Evolutionary conservation across 202 grass and related monocot species (phyloP).

Genomic region (Zoysia matrella): DNA sequence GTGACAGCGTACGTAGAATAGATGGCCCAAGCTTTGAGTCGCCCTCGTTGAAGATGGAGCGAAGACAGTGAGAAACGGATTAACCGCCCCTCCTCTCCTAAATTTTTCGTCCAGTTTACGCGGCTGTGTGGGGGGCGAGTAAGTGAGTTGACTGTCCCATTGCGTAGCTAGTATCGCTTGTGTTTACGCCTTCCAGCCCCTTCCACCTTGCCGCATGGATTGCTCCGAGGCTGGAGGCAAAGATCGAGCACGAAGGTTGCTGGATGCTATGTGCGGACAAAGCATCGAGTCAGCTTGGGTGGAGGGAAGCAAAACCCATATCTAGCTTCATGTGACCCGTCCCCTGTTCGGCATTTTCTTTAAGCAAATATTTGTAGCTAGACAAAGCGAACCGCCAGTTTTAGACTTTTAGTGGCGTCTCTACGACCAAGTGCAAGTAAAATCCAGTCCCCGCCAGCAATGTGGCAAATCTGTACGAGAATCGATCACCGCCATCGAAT

Average conservation of each 20-base stretch:
- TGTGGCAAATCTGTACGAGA: constrained; percentile 1
- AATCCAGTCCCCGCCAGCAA: not conserved
- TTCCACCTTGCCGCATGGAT: no score
- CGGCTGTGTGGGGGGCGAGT: no score
- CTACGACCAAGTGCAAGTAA: no score
- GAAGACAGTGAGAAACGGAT: no score
- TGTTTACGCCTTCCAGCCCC: no score
- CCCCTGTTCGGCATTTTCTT: not conserved
- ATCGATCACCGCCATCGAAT: not conserved
- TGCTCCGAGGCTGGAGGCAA: constrained; percentile 14
- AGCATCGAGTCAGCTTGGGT: not conserved
- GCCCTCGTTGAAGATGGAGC: no score
- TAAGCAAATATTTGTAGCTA: not conserved
- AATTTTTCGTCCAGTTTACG: no score
- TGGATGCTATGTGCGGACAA: constrained; percentile 5
- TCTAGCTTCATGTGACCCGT: constrained; percentile 4
- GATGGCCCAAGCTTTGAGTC: no score
- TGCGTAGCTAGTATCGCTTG: not conserved
- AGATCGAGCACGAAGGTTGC: not conserved
- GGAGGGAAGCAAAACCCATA: not conserved
- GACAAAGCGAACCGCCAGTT: constrained; percentile 10
- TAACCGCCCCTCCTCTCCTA: no score
- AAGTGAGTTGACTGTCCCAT: not conserved
- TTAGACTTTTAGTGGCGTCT: not conserved
- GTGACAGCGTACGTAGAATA: no score